phyloP scores from a whole-genome alignment of 345 rosid species.

The Populus euphratica region DNA sequence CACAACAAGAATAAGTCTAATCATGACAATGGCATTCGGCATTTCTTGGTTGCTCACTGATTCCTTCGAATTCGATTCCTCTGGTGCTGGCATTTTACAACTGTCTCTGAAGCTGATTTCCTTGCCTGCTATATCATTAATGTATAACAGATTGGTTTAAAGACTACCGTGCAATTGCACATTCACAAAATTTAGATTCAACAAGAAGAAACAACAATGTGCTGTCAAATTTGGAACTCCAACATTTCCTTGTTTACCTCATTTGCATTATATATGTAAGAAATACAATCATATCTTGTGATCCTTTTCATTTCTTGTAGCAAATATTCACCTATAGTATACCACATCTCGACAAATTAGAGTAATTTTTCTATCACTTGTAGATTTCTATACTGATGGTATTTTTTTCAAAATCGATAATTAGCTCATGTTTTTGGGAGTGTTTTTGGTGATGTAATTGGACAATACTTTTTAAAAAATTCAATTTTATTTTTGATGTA shows the following conservation, averaged over 20 bases:
- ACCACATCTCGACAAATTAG: no score
- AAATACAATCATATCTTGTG: no score
- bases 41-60: slow-evolving; percentile 32
- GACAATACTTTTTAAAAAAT: no score
- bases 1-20: slow-evolving; percentile 38
- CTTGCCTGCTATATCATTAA: slow-evolving; percentile 25
- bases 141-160: neutral
- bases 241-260: neutral
- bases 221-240: neutral
- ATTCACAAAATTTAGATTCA: neutral
- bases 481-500: no score
- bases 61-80: slow-evolving; percentile 20
- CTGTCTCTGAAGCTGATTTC: slow-evolving; percentile 53
- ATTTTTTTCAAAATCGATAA: no score
- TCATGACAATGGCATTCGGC: slow-evolving; percentile 46
- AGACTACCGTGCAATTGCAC: neutral
- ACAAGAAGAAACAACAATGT: neutral
- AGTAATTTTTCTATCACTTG: no score
- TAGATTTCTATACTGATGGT: no score
- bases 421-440: no score
- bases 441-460: no score
- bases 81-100: slow-evolving; percentile 20
- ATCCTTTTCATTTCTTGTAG: no score
- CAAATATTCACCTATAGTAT: no score
- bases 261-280: neutral